Evolutionary conservation across 768 basidiomycete genomes (phyloP), one percentile per base, ranked within the genome.

Genomic region (Lactarius tabidus): DNA sequence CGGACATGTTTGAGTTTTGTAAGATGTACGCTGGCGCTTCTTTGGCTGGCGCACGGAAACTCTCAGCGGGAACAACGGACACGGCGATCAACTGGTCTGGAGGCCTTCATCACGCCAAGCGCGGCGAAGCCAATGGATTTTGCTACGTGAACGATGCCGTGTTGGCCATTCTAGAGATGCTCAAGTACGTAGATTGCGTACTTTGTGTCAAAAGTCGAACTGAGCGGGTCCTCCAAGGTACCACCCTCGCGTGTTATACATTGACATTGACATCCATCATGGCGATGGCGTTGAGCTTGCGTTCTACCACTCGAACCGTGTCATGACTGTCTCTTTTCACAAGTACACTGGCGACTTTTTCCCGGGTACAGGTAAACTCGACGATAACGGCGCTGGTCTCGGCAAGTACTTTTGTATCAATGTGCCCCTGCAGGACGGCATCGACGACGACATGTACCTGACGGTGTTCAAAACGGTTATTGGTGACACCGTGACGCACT

Each of bases 71-170:
- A 1, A 74, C 87, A 2, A 93, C 95, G 20, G 97, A 99, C 76
- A 98, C 96, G 51, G 97, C 97, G 0, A 93, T 99, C 71, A 98
- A 98, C 73, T 99, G 97, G 97, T 95, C 95, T 26, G 97, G 97
- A 1, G 97, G 97, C 0, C 82, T 99, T 23, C 97, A 99, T 76
- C 97, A 99, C 71, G 97, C 96, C 2, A 98, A 98, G 79, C 90
- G 95, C 67, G 91, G 93, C 0, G 96, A 98, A 77, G 95, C 97
- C 9, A 98, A 95, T 72, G 96, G 96, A 2, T 99, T 99, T 75
- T 99, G 96, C 77, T 99, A 98, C 74, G 85, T 98, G 26, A 99
- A 99, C 74, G 95, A 98, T 73, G 95, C 96, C 45, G 95, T 98
- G 1, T 81, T 99, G 0, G 94, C 89, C 0, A 97, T 99, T 57